Conservation (phyloP, 1,284 basidiomycete species). For the Apiotrichum porosum region DNA sequence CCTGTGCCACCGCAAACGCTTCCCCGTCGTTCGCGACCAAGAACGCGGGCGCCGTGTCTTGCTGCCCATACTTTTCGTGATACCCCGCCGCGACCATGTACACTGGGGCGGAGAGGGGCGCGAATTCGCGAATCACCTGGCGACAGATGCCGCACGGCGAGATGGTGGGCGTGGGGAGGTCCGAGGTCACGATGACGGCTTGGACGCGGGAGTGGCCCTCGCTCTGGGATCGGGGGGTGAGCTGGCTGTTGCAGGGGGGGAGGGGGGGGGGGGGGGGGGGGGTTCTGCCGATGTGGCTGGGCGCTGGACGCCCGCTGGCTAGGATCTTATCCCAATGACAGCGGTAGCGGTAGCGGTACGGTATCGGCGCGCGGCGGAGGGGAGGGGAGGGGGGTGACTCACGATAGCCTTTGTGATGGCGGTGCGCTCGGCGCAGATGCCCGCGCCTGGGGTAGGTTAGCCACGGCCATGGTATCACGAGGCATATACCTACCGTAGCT, state of each 20-base stretch:
- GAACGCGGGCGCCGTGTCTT: slow-evolving; percentile 25
- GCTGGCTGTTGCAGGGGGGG: no score
- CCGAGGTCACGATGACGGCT: slow-evolving; percentile 71
- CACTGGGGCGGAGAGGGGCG: slow-evolving; percentile 65
- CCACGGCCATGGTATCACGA: background rate
- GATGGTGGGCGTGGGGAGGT: slow-evolving; percentile 57
- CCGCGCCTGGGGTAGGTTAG: slow-evolving; percentile 35
- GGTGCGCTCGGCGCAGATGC: slow-evolving; percentile 82
- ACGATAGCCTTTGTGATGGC: slow-evolving; percentile 53
- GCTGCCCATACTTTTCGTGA: slow-evolving; percentile 28
- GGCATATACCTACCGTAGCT: slow-evolving; percentile 61
- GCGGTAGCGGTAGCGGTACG: no score
- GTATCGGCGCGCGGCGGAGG: no score
- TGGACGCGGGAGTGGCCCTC: slow-evolving; percentile 63
- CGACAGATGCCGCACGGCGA: slow-evolving; percentile 89
- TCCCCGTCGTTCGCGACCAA: slow-evolving; percentile 29
- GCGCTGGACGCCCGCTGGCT: no score
- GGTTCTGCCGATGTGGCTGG: no score
- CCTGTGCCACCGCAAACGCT: slow-evolving; percentile 26
- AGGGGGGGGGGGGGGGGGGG: no score
- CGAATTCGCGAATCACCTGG: slow-evolving; percentile 87
- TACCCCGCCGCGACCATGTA: slow-evolving; percentile 71
- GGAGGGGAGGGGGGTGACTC: background rate
- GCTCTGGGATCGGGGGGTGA: slow-evolving; percentile 56
- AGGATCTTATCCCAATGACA: no score